These are phyloP conservation scores for Plectosphaerella sp. DNA, from an alignment of 2,329 filamentous ascomycete genomes.

Conservation along the genomic window DNA sequence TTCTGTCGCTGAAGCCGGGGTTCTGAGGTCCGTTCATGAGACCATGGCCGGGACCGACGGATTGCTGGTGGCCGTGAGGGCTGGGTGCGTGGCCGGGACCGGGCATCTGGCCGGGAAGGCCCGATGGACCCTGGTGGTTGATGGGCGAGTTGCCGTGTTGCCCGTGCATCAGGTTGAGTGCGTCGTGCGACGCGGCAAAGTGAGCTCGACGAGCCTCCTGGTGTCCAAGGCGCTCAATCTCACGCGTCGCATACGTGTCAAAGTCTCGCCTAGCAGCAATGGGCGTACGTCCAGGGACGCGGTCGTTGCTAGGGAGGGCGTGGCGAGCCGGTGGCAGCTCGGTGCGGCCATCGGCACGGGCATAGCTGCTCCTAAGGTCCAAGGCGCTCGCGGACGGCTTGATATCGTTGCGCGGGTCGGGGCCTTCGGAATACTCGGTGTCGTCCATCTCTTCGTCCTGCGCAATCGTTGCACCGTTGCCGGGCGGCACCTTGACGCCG, in stretches of 20 bases:
- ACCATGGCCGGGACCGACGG: too few species aligned
- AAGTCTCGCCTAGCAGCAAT: constrained; percentile 38
- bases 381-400: not conserved
- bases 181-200: constrained; percentile 40
- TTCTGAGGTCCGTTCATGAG: too few species aligned
- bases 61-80: not conserved
- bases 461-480: not conserved
- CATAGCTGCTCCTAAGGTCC: not conserved
- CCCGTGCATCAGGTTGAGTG: not conserved
- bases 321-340: constrained; percentile 13
- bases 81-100: not conserved
- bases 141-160: too few species aligned
- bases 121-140: not conserved
- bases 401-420: not conserved
- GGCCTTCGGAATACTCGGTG: not conserved
- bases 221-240: constrained; percentile 47
- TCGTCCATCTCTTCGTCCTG: not conserved
- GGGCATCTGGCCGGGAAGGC: not conserved
- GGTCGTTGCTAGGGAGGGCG: constrained; percentile 25
- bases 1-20: not conserved
- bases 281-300: constrained; percentile 27
- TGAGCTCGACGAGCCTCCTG: constrained; percentile 46
- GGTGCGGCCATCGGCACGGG: not conserved
- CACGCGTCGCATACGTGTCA: constrained; percentile 43
- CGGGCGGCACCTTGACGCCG: constrained; percentile 16